Percentiles rank a stretch among this genome's conserved stretches.
phyloP scores from a whole-genome alignment of 169 alveolate species.

The Theileria equi region DNA sequence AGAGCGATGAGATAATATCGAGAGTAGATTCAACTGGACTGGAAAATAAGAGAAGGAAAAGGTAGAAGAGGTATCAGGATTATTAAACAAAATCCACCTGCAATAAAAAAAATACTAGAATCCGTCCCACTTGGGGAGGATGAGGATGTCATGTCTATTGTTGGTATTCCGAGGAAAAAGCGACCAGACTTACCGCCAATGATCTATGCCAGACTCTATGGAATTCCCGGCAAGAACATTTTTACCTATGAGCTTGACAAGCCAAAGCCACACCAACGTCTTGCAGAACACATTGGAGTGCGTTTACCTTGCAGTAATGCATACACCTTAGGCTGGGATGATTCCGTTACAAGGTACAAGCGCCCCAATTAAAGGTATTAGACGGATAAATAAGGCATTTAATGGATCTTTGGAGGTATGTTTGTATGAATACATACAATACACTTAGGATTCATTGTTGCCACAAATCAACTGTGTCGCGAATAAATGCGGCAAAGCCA shows the following conservation, averaged over 20 bases:
- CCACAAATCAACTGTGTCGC: slow-evolving; percentile 25
- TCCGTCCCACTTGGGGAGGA: neutral
- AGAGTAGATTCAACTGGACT: no score
- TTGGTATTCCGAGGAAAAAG: slow-evolving; percentile 20
- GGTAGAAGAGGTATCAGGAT: slow-evolving; percentile 17
- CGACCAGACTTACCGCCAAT: slow-evolving; percentile 45
- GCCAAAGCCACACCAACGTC: slow-evolving; percentile 5
- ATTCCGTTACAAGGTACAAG: slow-evolving; percentile 24
- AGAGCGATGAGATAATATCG: no score
- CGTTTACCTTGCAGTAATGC: neutral
- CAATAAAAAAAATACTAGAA: slow-evolving; percentile 7
- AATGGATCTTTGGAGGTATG: slow-evolving; percentile 47
- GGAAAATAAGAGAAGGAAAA: neutral
- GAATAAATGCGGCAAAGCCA: neutral
- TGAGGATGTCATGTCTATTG: neutral
- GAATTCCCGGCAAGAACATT: slow-evolving; percentile 57
- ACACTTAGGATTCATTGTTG: slow-evolving; percentile 34
- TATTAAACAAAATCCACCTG: neutral
- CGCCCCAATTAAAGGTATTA: neutral
- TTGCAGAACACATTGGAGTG: slow-evolving; percentile 32
- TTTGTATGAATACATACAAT: neutral
- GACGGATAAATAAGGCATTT: slow-evolving; percentile 1
- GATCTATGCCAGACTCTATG: slow-evolving; percentile 24
- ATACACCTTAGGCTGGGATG: slow-evolving; percentile 32
- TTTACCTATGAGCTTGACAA: slow-evolving; percentile 52